phyloP scores from a whole-genome alignment of 2,329 filamentous ascomycete genomes.

The Neofusicoccum sp. region DNA sequence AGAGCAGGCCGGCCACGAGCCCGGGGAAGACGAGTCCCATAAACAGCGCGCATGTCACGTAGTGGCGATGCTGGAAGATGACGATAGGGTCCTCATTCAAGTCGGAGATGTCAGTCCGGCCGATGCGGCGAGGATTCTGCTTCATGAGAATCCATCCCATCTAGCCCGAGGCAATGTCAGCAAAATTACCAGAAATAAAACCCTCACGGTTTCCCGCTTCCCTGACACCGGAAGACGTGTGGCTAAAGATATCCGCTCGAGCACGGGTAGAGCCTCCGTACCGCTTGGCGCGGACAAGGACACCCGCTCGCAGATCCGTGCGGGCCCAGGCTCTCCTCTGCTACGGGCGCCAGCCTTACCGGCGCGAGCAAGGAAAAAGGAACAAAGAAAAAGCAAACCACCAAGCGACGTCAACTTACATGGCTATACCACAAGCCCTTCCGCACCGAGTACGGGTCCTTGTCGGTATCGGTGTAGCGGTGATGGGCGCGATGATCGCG shows the following conservation, averaged over 20 bases:
- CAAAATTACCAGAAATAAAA: no score
- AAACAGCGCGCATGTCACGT: slow-evolving; percentile 75
- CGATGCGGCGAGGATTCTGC: slow-evolving; percentile 87
- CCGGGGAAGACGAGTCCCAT: slow-evolving; percentile 79
- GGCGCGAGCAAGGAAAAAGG: no score
- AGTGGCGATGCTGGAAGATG: slow-evolving; percentile 86
- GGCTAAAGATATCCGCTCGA: no score
- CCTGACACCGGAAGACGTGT: no score
- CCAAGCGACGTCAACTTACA: background rate
- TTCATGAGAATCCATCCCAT: slow-evolving; percentile 93
- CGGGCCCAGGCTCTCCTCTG: no score
- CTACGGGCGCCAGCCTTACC: no score
- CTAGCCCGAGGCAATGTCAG: background rate
- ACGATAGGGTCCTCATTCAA: slow-evolving; percentile 85
- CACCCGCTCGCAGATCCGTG: no score
- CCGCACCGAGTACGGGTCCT: slow-evolving; percentile 88
- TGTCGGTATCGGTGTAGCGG: slow-evolving; percentile 89
- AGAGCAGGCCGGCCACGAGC: slow-evolving; percentile 73
- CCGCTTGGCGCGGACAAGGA: no score
- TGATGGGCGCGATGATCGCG: slow-evolving; percentile 86
- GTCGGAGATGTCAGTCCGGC: slow-evolving; percentile 85
- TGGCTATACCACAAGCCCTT: slow-evolving; percentile 65
- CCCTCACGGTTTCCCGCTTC: no score
- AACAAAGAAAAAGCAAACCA: no score
- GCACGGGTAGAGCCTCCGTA: no score